Base-by-base conservation (phyloP, 148 eudicot species). In the Amaranthus palmeri region DNA sequence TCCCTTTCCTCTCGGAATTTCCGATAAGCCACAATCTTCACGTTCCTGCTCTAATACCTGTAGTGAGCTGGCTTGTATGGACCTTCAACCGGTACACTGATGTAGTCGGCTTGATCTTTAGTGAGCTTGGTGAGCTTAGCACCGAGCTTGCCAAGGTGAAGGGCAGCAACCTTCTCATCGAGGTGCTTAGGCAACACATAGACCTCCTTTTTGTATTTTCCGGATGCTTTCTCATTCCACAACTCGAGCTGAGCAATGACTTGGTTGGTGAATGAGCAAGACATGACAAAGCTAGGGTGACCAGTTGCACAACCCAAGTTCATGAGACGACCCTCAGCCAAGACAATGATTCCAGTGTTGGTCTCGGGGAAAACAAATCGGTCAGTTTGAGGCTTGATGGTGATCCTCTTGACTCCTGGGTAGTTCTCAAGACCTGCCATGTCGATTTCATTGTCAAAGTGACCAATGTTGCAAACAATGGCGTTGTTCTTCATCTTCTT, bases 291-390 rank as follows among this genome's bases (percentile, higher is more conserved):
- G 74, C 98, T 93, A 43, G 98, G 98, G 88, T 93, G 98, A 25
- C 98, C 96, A 0, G 97, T 91, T 74, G 98, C 98, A 53, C 97
- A 93, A 2, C 98, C 98, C 90, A 91, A 86, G 93, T 93, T 93
- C 97, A 93, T 93, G 76, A 93, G 88, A 61, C 97, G 86, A 17
- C 96, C 98, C 91, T 93, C 98, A 0, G 97, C 98, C 85, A 93
- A 81, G 58, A 93, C 46, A 6, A 93, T 93, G 78, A 93, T 72
- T 6, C 97, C 98, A 0, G 68, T 40, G 11, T 89, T 89, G 61
- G 93, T 93, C 41, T 93, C 97, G 0, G 97, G 97, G 86, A 93
- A 93, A 15, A 89, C 88, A 83, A 90, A 93, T 25, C 98, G 74
- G 83, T 93, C 96, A 0, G 97, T 91, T 76, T 93, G 97, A 56